Evolutionary conservation across 805 yeast species (phyloP).

Genomic region (Kluyveromyces lactis): DNA sequence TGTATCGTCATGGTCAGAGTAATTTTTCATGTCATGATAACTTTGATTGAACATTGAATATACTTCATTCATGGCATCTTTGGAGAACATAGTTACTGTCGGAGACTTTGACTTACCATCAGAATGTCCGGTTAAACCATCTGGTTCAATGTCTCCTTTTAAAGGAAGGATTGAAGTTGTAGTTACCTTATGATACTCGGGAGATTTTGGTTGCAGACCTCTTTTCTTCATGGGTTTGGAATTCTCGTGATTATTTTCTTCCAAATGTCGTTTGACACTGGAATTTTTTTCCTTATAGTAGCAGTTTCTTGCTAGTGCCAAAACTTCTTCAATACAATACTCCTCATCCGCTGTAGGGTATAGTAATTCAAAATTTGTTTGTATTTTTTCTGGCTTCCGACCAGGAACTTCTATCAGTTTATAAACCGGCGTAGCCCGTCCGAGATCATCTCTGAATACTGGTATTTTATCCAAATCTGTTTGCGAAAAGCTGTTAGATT

Average conservation of each 20-base stretch:
- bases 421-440: constrained; percentile 33
- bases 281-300: constrained; percentile 8
- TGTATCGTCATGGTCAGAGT: constrained; percentile 18
- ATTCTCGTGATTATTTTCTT: not conserved
- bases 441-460: constrained; percentile 34
- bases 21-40: constrained; percentile 13
- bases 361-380: constrained; percentile 51
- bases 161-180: constrained; percentile 39
- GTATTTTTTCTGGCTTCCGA: constrained; percentile 50
- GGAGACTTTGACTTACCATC: constrained; percentile 46
- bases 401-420: constrained; percentile 49
- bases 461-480: constrained; percentile 21
- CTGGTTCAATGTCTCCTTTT: constrained; percentile 28
- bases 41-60: constrained; percentile 61
- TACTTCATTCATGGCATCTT: constrained; percentile 67
- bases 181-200: constrained; percentile 14
- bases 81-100: constrained; percentile 69
- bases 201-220: constrained; percentile 5
- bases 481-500: constrained; percentile 20
- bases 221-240: not conserved
- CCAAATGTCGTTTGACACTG: not conserved
- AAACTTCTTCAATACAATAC: constrained; percentile 53
- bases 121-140: not conserved
- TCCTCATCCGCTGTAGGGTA: constrained; percentile 43
- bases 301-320: constrained; percentile 41